Evolutionary conservation across 768 basidiomycete species (phyloP), one percentile per base, ranked within the genome.

Genomic region (Boletus tylopilopsis): DNA sequence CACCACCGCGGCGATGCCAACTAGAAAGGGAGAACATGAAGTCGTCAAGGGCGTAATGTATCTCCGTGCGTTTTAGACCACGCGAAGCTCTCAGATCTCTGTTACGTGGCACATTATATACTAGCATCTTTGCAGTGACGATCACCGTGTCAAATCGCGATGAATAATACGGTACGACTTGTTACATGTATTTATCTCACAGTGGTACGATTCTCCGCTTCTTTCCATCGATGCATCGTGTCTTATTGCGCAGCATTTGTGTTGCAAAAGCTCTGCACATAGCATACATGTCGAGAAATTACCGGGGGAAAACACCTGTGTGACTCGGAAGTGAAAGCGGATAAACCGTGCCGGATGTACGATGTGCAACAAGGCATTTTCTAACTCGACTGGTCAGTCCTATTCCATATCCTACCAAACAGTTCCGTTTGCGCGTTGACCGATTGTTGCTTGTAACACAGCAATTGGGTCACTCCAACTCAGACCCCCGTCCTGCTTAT

Each of bases 201-300:
- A 44, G 12, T 42, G 47, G 40, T 43, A 45, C 39, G 25, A 41
- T 38, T 47, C 29, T 19, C 35, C 21, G 21, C 30, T 32, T 36
- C 32, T 33, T 53, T 48, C 44, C 45, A 50, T 53, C 49, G 46
- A 42, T 47, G 15, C 38, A 24, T 49, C 51, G 23, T 62, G 45
- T 42, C 27, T 21, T 3, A 27, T 22, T 37, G 42, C 32, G 45
- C 42, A 36, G 30, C 33, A 13, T 46, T 46, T 21, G 6, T 39
- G 22, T n/a, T n/a, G 37, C 21, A 5, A 25, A n/a, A 30, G 30
- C 38, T 22, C 13, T 24, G 21, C 22, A 6, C n/a, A n/a, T 42
- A 22, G 42, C 6, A 29, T 23, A 27, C 7, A 27, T 2, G 12
- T 29, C 4, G 27, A 10, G 29, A 13, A 30, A 30, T 30, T 10